Base-by-base conservation (phyloP, 164 flowering plant genomes). In the Platanus orientalis region DNA sequence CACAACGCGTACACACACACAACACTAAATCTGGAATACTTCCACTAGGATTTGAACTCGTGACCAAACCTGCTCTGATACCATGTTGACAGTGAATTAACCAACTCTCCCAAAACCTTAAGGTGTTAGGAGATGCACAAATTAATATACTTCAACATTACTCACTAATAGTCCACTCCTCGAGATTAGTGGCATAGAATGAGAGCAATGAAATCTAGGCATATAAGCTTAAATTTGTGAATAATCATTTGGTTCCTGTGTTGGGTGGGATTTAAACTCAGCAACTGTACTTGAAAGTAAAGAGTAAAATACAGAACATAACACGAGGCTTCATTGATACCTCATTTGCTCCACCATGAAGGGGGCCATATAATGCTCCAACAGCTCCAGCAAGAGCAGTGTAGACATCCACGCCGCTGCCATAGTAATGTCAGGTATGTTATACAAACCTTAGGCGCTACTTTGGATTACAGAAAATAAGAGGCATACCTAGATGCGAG, bases 301-400 rank as follows among this genome's bases (percentile, higher is more conserved):
- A 42, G 6, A 51, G 20, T 20, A 20, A 45, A 4, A 40, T 12
- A 21, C 10, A 29, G 29, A 50, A 24, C 11, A 66, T 13, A 58
- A 24, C 2, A 54, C n/a, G 12, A 36, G 27, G 30, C 13, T 45
- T 9, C 12, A n/a, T 11, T 2, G 21, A 39, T 76, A 89, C 99
- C 97, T 95, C 99, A 78, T 95, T 95, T 21, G 99, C 99, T 69
- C 99, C 99, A 73, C 99, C 99, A 79, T 95, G 99, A 68, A 95
- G 96, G 47, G 99, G 99, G 39, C 99, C 99, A 84, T 95, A 95
- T 17, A 95, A 68, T 39, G 99, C 99, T 68, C 99, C 99, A 73
- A 92, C 96, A 62, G 97, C 99, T 49, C 97, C 99, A 73, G 99
- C 84, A 76, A 95, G 91, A 64, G 99, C 97, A 56, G 97, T 92